Evolutionary conservation across 768 basidiomycete genomes (phyloP).

Genomic region (Boletus tomentosulus): DNA sequence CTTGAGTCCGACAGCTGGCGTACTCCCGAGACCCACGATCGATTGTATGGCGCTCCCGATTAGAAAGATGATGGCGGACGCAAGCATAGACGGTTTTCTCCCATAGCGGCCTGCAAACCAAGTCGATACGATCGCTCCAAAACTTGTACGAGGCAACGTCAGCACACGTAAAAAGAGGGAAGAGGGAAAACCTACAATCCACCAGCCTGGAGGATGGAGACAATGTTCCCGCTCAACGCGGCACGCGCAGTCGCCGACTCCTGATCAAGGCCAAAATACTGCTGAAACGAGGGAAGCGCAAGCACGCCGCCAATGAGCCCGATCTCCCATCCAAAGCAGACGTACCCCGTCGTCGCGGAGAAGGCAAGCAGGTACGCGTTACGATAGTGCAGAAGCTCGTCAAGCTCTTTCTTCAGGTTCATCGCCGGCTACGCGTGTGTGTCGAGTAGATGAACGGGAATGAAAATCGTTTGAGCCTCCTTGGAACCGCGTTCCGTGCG

Average conservation of each 20-base stretch:
- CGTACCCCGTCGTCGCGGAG: conserved; percentile 32
- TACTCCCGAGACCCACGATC: conserved; percentile 31
- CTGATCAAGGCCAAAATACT: conserved; percentile 32
- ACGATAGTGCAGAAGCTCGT: conserved; percentile 26
- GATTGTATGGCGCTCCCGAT: conserved; percentile 34
- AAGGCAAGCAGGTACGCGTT: conserved; percentile 34
- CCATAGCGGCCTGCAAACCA: conserved; percentile 32
- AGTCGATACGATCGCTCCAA: conserved; percentile 28
- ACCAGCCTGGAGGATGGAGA: conserved; percentile 35
- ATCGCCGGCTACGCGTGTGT: conserved; percentile 3
- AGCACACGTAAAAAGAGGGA: not conserved
- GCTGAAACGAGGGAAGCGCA: conserved; percentile 33
- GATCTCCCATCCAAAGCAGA: conserved; percentile 37
- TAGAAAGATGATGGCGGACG: conserved; percentile 30
- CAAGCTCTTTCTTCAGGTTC: conserved; percentile 20
- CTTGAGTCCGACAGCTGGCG: conserved; percentile 22
- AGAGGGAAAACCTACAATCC: conserved; percentile 28
- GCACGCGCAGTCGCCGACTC: conserved; percentile 23
- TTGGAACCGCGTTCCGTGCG: not conserved
- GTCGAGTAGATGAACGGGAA: not conserved
- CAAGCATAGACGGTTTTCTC: conserved; percentile 32
- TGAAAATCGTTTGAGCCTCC: not conserved
- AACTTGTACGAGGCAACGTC: conserved; percentile 9
- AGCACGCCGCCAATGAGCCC: conserved; percentile 37
- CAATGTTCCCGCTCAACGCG: conserved; percentile 34